phyloP scores from a whole-genome alignment of 2,329 filamentous ascomycete species.

The Ascochyta koolunga region DNA sequence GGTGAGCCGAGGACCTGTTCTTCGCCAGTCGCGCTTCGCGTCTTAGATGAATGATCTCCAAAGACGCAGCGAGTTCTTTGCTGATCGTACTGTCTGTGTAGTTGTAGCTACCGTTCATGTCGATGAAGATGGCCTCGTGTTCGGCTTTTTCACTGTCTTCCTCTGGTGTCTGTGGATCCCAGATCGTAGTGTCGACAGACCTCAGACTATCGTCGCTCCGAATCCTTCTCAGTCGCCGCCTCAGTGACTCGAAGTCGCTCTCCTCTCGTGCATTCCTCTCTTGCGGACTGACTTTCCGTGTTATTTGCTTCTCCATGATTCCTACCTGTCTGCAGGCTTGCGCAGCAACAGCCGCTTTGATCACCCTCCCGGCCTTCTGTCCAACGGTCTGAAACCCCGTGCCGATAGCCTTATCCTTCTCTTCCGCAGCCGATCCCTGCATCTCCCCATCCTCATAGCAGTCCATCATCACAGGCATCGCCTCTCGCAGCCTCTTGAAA shows the following conservation, averaged over 20 bases:
- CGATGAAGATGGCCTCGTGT: background rate
- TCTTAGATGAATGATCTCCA: background rate
- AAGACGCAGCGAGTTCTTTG: background rate
- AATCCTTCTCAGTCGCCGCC: background rate
- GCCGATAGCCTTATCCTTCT: background rate
- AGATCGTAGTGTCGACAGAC: slow-evolving; percentile 18
- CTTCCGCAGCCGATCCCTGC: too few species aligned
- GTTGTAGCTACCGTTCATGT: background rate
- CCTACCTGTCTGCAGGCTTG: background rate
- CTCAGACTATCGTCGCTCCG: slow-evolving; percentile 16
- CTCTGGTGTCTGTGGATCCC: background rate
- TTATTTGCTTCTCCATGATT: background rate
- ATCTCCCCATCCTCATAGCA: too few species aligned
- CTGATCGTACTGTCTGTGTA: background rate
- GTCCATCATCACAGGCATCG: too few species aligned
- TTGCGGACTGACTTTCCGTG: slow-evolving; percentile 4
- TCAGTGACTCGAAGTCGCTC: background rate
- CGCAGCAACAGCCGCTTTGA: background rate
- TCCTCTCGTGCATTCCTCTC: background rate
- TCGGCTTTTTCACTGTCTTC: background rate
- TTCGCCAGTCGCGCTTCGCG: background rate
- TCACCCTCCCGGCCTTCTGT: background rate
- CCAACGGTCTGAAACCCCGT: background rate
- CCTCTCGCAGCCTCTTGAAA: background rate
- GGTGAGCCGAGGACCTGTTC: background rate